Evolutionary conservation across 345 rosid species (phyloP).

Genomic region (Alliaria petiolata): DNA sequence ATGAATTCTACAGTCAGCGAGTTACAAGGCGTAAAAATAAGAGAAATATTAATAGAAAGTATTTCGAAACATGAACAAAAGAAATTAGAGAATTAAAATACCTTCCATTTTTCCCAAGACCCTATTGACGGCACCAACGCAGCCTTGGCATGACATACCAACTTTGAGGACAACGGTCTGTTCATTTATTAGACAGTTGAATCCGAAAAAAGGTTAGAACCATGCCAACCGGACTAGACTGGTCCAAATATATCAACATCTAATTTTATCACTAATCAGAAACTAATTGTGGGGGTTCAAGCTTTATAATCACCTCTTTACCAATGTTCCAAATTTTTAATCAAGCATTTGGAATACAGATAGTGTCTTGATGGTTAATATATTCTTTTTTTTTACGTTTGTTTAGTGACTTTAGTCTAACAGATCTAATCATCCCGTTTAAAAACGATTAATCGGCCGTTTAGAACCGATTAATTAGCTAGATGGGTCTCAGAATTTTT

Average conservation of each 20-base stretch:
- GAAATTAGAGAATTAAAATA: slow-evolving; percentile 26
- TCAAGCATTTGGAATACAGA: too few relatives aligned
- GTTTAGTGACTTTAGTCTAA: too few relatives aligned
- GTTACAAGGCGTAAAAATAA: background rate
- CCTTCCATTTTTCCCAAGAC: slow-evolving; percentile 94
- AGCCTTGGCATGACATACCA: slow-evolving; percentile 87
- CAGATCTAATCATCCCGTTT: too few relatives aligned
- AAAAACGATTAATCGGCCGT: background rate
- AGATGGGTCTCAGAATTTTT: too few relatives aligned
- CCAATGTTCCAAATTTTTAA: background rate
- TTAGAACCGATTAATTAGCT: background rate
- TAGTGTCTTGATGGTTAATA: too few relatives aligned
- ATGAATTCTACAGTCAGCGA: background rate
- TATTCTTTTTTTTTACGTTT: too few relatives aligned
- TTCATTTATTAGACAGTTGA: background rate
- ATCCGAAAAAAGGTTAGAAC: background rate
- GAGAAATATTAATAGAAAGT: background rate
- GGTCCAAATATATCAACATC: background rate
- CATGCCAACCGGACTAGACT: background rate
- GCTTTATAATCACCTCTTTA: too few relatives aligned
- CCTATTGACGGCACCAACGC: slow-evolving; percentile 86
- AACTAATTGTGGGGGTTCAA: background rate
- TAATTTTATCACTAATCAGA: background rate
- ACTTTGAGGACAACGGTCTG: slow-evolving; percentile 92
- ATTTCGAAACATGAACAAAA: background rate